Percentiles rank a stretch among this genome's conserved stretches.
Conservation (phyloP, 768 basidiomycete species). For the Hygrocybe coccinea region DNA sequence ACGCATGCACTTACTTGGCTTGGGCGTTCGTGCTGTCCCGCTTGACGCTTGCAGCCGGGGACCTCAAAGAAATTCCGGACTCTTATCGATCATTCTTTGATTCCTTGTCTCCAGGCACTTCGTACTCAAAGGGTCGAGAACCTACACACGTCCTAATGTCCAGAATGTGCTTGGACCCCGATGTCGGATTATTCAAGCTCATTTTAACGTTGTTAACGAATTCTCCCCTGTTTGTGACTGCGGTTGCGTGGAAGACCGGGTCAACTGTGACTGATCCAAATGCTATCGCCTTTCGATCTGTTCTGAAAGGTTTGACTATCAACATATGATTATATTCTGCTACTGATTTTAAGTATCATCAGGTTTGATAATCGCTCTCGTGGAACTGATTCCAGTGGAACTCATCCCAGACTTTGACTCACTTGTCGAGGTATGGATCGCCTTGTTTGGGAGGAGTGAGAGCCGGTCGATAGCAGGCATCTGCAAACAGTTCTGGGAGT, state of each 20-base stretch:
- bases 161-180: slow-evolving; percentile 50
- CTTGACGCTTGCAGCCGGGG: slow-evolving; percentile 42
- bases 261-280: slow-evolving; percentile 72
- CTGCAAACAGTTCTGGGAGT: slow-evolving; percentile 78
- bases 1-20: slow-evolving; percentile 65
- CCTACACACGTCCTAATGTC: slow-evolving; percentile 54
- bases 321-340: neutral
- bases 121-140: slow-evolving; percentile 56
- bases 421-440: slow-evolving; percentile 72
- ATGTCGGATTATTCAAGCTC: slow-evolving; percentile 56
- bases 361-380: slow-evolving; percentile 74
- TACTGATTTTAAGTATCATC: neutral
- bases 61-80: slow-evolving; percentile 48
- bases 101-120: slow-evolving; percentile 37
- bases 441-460: slow-evolving; percentile 73
- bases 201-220: slow-evolving; percentile 55
- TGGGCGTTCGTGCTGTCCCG: slow-evolving; percentile 83
- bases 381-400: slow-evolving; percentile 72
- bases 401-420: slow-evolving; percentile 69
- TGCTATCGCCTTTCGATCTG: slow-evolving; percentile 71
- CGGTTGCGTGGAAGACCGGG: slow-evolving; percentile 62
- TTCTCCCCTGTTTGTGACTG: slow-evolving; percentile 73
- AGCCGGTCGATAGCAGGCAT: slow-evolving; percentile 61
- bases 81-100: slow-evolving; percentile 55
- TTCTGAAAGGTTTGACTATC: slow-evolving; percentile 65